Base-by-base conservation (phyloP, 2,329 filamentous ascomycete genomes). In the Pseudogymnoascus sp. region DNA sequence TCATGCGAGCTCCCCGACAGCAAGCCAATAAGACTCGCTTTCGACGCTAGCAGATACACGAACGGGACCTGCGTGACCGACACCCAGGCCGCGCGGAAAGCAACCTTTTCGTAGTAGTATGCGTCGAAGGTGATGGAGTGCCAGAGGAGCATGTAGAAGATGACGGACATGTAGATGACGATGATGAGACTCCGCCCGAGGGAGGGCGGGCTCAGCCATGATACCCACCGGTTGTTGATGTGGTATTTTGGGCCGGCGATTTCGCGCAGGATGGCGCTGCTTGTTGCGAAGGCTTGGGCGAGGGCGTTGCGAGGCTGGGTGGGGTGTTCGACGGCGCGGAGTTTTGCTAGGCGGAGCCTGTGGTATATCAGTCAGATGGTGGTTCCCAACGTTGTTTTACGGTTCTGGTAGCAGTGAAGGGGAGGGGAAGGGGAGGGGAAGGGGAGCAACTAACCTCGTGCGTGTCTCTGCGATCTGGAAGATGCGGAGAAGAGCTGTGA, bases 21-120 rank as follows among this genome's bases (percentile, higher is more conserved):
- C 62, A 80, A 77, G 0, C 84, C 86, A n/a, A 90, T 75, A 19
- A 85, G 70, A 67, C 79, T 86, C 66, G 81, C 79, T 71, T 87
- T 86, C 67, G 82, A 82, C 25, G 84, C 80, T 13, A 89, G 79
- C 2, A 89, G 77, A 69, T 85, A 88, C 8, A 89, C 77, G 19
- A 89, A 77, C 0, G 86, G 86, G 45, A 89, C 79, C 72, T 89
- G 87, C 2, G 81, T 84, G 54, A 87, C 76, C 8, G 84, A 82
- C 25, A 88, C 79, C 86, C 87, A 89, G 16, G 85, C 87, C 68
- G 86, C 87, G 64, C 87, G 84, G 72, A 85, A 89, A 5, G 83
- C 87, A 64, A 89, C 83, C 65, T 85, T 84, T 72, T 89, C 86
- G 77, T 80, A 86, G 72, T 80, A 86, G 68, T 81, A 81, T 45